A percentile compares a stretch with the other conserved stretches of the same genome.
phyloP scores from a whole-genome alignment of 345 rosid genomes.

The Mercurialis annua region DNA sequence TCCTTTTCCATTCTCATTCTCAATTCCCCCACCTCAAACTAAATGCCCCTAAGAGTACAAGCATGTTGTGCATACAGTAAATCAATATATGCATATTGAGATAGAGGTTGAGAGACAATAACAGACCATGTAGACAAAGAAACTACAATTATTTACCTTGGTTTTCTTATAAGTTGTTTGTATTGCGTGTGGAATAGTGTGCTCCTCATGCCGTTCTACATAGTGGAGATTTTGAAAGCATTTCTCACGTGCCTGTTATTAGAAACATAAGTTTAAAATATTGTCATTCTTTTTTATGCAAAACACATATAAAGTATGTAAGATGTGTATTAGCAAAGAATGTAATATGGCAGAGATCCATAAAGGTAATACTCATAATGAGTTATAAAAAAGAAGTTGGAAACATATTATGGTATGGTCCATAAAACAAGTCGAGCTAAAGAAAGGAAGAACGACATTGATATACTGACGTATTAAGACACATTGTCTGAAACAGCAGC shows the following conservation, averaged over 20 bases:
- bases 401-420: neutral
- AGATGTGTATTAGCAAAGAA: neutral
- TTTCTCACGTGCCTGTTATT: constrained; percentile 79
- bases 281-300: neutral
- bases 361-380: neutral
- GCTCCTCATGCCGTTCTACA: constrained; percentile 84
- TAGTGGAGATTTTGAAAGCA: constrained; percentile 94
- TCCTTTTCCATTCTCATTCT: too few species aligned
- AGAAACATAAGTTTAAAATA: too few species aligned
- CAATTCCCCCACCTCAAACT: too few species aligned
- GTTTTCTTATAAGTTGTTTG: constrained; percentile 84
- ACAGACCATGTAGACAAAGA: too few species aligned
- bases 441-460: neutral
- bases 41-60: too few species aligned
- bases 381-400: neutral
- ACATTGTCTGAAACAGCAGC: neutral
- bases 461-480: neutral
- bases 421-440: neutral
- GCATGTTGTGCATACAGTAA: neutral
- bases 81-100: too few species aligned
- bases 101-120: neutral
- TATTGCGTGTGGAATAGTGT: constrained; percentile 93
- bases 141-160: constrained; percentile 46
- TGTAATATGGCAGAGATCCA: neutral
- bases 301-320: neutral